A percentile compares a stretch with the other conserved stretches of the same genome.
Evolutionary conservation across 768 basidiomycete genomes (phyloP).

Genomic region (Tricholoma sp.): DNA sequence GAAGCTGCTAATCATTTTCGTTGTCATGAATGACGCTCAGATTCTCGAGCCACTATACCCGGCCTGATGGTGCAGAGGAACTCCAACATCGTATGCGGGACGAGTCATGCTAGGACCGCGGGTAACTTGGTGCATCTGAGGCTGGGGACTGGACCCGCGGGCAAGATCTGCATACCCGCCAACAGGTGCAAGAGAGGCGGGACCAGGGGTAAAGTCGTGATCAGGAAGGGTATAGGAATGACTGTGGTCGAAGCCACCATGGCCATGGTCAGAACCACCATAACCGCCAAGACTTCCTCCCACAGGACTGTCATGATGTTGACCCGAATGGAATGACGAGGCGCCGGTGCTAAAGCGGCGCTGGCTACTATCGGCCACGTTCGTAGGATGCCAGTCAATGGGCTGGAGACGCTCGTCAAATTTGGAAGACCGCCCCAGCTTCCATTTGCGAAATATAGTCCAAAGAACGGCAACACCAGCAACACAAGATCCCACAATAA

Average conservation of each 20-base stretch:
- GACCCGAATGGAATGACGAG: slow-evolving; percentile 67
- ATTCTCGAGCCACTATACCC: slow-evolving; percentile 28
- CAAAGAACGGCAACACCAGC: slow-evolving; percentile 71
- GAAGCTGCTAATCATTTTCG: not conserved
- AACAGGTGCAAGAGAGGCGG: slow-evolving; percentile 53
- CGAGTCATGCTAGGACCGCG: slow-evolving; percentile 46
- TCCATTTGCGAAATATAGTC: slow-evolving; percentile 93
- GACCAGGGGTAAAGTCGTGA: slow-evolving; percentile 73
- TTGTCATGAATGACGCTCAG: not conserved
- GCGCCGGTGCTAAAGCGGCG: slow-evolving; percentile 52
- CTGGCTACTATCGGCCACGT: slow-evolving; percentile 42
- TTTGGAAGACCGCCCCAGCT: slow-evolving; percentile 72
- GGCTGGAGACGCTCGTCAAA: slow-evolving; percentile 85
- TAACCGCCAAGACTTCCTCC: slow-evolving; percentile 13
- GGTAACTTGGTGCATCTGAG: slow-evolving; percentile 52
- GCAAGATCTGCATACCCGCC: slow-evolving; percentile 82
- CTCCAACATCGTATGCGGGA: slow-evolving; percentile 46
- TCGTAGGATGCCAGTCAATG: slow-evolving; percentile 82
- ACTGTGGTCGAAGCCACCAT: slow-evolving; percentile 20
- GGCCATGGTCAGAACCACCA: slow-evolving; percentile 25
- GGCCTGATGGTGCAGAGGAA: slow-evolving; percentile 60
- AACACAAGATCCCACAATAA: slow-evolving; percentile 63
- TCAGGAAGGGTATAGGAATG: slow-evolving; percentile 48
- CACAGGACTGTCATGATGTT: slow-evolving; percentile 27
- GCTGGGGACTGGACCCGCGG: slow-evolving; percentile 68